These are phyloP conservation scores for Saturnispora zaruensis DNA, from an alignment of 805 yeast species.

Conservation along the genomic window DNA sequence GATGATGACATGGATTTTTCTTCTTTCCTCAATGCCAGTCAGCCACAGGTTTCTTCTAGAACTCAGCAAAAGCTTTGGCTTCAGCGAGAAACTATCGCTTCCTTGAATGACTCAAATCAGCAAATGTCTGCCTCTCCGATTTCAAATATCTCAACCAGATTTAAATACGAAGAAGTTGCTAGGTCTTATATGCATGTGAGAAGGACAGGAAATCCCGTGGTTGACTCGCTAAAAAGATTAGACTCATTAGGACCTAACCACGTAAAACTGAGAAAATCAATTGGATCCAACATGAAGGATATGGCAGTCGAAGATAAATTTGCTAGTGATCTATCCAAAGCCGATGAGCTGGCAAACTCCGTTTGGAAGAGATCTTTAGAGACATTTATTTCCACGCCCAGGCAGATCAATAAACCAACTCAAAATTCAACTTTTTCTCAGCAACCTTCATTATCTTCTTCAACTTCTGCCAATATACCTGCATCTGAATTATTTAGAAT, in stretches of 20 bases:
- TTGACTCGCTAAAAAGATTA: slow-evolving; percentile 50
- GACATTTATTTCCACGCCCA: not conserved
- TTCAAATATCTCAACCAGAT: slow-evolving; percentile 39
- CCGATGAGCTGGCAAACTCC: slow-evolving; percentile 5
- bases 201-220: slow-evolving; percentile 62
- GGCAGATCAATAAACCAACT: not conserved
- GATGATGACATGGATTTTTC: slow-evolving; percentile 14
- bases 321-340: slow-evolving; percentile 5
- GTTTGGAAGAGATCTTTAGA: slow-evolving; percentile 13
- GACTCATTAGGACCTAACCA: slow-evolving; percentile 16
- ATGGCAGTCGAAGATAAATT: not conserved
- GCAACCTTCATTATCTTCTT: not conserved
- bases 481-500: slow-evolving; percentile 6
- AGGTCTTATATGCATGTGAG: slow-evolving; percentile 65
- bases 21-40: slow-evolving; percentile 29
- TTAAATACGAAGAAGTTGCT: slow-evolving; percentile 73
- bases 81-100: slow-evolving; percentile 56
- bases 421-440: not conserved
- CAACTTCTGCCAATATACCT: not conserved
- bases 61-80: slow-evolving; percentile 82
- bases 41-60: slow-evolving; percentile 46
- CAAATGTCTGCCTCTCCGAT: slow-evolving; percentile 19
- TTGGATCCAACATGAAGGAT: not conserved
- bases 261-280: not conserved
- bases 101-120: slow-evolving; percentile 45